Percentiles rank a stretch among this genome's conserved stretches.
Evolutionary conservation across 73 alveolate species (phyloP).

Genomic region (Tetrahymena borealis): DNA sequence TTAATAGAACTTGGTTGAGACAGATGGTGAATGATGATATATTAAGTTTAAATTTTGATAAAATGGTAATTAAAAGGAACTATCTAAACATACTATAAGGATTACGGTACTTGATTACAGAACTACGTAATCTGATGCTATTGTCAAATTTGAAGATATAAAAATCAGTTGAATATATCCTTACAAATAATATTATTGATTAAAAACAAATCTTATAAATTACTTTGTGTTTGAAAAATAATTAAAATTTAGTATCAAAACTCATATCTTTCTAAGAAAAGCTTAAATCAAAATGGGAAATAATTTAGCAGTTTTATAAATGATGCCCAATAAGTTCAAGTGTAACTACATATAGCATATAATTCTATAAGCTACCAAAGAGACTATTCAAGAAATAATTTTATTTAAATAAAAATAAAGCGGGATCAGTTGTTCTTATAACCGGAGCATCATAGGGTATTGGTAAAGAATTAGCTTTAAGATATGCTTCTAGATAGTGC

Average conservation of each 20-base stretch:
- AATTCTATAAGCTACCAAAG: neutral
- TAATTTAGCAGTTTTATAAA: neutral
- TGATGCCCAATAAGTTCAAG: neutral
- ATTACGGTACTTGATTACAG: neutral
- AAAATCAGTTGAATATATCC: neutral
- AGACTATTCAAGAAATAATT: neutral
- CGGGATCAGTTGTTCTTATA: slow-evolving; percentile 52
- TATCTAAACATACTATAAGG: neutral
- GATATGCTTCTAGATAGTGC: slow-evolving; percentile 58
- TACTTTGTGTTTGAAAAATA: neutral
- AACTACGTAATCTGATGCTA: neutral
- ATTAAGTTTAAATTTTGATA: neutral
- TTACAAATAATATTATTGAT: neutral
- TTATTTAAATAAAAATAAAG: neutral
- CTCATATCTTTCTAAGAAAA: neutral
- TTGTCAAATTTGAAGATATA: neutral
- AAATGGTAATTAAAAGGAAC: neutral
- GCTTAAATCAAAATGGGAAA: neutral
- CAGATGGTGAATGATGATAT: no score
- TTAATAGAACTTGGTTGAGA: no score
- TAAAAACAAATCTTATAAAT: neutral
- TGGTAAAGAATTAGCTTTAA: slow-evolving; percentile 63
- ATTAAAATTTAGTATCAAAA: neutral
- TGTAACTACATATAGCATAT: neutral
- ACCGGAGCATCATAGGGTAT: slow-evolving; percentile 79